Conservation (phyloP, 148 eudicot genomes). For the Vaccinium vitisidaea region DNA sequence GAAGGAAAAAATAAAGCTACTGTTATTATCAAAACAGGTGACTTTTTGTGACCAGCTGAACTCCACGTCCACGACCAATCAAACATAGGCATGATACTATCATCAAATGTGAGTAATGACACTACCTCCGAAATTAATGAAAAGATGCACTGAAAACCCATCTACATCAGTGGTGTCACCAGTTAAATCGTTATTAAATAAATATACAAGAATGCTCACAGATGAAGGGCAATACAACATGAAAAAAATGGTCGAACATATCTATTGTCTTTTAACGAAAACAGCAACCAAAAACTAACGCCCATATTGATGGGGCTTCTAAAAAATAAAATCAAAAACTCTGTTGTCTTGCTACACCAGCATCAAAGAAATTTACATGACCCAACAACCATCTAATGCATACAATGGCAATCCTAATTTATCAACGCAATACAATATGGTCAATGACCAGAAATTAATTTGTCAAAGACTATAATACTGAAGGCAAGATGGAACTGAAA, state of each 20-base stretch:
- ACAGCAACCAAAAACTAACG: background rate
- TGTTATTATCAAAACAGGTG: background rate
- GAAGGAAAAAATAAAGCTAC: background rate
- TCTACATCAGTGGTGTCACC: background rate
- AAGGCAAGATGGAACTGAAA: conserved; percentile 1
- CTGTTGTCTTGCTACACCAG: background rate
- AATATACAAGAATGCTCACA: background rate
- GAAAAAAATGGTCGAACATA: background rate
- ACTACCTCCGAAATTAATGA: background rate
- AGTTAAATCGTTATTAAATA: background rate
- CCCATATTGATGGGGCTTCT: background rate
- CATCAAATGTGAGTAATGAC: background rate
- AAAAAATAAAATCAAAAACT: background rate
- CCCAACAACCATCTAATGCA: background rate
- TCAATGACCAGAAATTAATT: background rate
- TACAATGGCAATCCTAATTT: background rate
- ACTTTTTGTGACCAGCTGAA: background rate
- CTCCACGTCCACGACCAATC: background rate
- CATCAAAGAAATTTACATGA: background rate
- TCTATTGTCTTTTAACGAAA: background rate
- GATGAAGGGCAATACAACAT: background rate
- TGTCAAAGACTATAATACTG: background rate
- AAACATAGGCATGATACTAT: background rate
- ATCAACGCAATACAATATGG: background rate
- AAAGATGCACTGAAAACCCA: background rate